Conservation (phyloP, 495 filamentous ascomycete genomes). For the Xylaria venustula region DNA sequence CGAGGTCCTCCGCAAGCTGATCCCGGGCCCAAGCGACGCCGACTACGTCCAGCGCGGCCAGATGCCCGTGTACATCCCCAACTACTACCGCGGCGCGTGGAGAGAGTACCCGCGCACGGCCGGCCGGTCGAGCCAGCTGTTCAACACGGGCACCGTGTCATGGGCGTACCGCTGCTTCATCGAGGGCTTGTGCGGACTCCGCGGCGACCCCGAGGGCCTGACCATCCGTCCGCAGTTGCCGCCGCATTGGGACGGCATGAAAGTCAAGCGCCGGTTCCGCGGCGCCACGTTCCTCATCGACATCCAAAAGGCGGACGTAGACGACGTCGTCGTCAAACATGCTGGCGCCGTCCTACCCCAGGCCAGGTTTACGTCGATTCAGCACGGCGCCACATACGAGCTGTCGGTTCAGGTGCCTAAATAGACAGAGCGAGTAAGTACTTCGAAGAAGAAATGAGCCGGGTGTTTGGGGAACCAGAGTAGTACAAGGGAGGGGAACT, state of each 20-base stretch:
- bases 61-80: conserved; percentile 55
- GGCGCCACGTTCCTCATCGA: conserved; percentile 50
- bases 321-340: conserved; percentile 40
- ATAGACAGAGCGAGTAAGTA: background rate
- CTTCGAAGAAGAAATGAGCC: no score
- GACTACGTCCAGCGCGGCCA: conserved; percentile 56
- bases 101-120: conserved; percentile 50
- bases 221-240: conserved; percentile 49
- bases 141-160: conserved; percentile 57
- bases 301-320: conserved; percentile 40
- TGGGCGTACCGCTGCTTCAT: conserved; percentile 56
- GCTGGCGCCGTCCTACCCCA: conserved; percentile 34
- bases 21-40: conserved; percentile 49
- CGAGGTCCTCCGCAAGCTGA: conserved; percentile 47
- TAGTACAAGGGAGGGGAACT: no score
- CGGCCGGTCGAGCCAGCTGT: conserved; percentile 53
- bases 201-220: conserved; percentile 47
- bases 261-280: conserved; percentile 48
- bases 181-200: conserved; percentile 53
- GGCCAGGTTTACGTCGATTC: conserved; percentile 37
- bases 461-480: no score
- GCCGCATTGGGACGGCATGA: conserved; percentile 46
- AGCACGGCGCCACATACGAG: conserved; percentile 38
- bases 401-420: conserved; percentile 40
- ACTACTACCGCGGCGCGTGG: conserved; percentile 57